Base-by-base conservation (phyloP, 2,329 filamentous ascomycete genomes). In the Colletotrichum caudatum region DNA sequence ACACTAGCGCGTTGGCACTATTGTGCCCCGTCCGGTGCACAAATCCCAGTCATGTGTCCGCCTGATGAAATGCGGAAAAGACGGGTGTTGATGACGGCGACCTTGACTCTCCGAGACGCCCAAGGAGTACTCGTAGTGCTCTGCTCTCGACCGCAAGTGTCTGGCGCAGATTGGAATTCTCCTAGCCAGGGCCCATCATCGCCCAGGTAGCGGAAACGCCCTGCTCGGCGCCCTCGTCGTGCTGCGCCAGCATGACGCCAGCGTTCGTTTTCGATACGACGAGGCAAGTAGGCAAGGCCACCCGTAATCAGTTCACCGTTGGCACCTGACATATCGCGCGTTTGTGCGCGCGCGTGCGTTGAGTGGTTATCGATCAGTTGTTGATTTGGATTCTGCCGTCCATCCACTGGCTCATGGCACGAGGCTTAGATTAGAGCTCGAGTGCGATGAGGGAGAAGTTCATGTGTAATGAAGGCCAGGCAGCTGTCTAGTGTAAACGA, bases 91-190 rank as follows among this genome's bases (percentile, higher is more conserved):
- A 62, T 51, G 64, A 62, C 33, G 64, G 51, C 41, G 64, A 56
- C 57, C 20, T 18, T 9, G 59, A 12, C 20, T 41, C 33, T 70
- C 64, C 61, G 64, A 57, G 61, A 67, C 57, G 48, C 58, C 39
- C 56, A 44, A 14, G 37, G 44, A 37, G 44, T 51, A 46, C 48
- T 39, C 18, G 29, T 37, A 39, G 56, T 54, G 56, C 57, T n/a
- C 39, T 63, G 63, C 33, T 60, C 39, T 46, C 39, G 6, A 60
- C 33, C 23, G 3, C 8, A 29, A 37, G 16, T 35, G 29, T 23
- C 26, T 60, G 26, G 41, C 23, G 29, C 39, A 33, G 57, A 26
- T 18, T 48, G 57, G 57, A 60, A 44, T 39, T 41, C 39, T 29
- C 29, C 29, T 4, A 29, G 29, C 35, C 48, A 37, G 41, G 41